Evolutionary conservation across 306 rosid species (phyloP).

Genomic region (Citrullus amarus): DNA sequence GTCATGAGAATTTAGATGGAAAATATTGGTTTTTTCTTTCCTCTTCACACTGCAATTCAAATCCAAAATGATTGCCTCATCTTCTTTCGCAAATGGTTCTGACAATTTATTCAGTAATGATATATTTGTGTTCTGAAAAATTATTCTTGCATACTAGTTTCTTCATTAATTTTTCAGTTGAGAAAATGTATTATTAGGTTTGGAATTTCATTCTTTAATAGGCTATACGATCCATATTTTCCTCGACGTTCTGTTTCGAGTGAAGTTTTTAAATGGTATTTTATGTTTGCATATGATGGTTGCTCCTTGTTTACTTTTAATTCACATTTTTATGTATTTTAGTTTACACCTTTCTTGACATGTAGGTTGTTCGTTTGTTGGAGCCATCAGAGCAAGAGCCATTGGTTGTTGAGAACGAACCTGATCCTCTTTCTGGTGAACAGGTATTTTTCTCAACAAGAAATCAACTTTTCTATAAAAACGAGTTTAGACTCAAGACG

Average conservation of each 20-base stretch:
- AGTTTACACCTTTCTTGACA: background rate
- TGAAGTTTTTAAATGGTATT: background rate
- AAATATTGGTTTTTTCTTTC: background rate
- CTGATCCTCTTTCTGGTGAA: conserved; percentile 88
- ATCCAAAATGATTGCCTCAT: background rate
- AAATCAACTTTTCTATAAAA: background rate
- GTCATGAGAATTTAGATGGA: background rate
- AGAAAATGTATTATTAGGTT: background rate
- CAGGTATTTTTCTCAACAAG: conserved; percentile 38
- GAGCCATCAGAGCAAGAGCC: conserved; percentile 62
- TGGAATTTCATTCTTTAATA: background rate
- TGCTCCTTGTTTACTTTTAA: conserved; percentile 6
- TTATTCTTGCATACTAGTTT: background rate
- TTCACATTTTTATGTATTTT: background rate
- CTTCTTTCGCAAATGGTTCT: background rate
- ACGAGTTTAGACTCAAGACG: background rate
- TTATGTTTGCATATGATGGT: background rate
- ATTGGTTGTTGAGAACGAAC: conserved; percentile 63
- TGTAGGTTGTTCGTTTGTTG: conserved; percentile 40
- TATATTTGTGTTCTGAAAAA: background rate
- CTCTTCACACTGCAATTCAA: background rate
- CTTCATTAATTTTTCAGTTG: background rate
- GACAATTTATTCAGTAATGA: background rate
- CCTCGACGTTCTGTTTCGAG: background rate
- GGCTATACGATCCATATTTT: background rate